Evolutionary conservation across 1,284 basidiomycete species (phyloP).

Genomic region (Fomitiporia mediterranea): DNA sequence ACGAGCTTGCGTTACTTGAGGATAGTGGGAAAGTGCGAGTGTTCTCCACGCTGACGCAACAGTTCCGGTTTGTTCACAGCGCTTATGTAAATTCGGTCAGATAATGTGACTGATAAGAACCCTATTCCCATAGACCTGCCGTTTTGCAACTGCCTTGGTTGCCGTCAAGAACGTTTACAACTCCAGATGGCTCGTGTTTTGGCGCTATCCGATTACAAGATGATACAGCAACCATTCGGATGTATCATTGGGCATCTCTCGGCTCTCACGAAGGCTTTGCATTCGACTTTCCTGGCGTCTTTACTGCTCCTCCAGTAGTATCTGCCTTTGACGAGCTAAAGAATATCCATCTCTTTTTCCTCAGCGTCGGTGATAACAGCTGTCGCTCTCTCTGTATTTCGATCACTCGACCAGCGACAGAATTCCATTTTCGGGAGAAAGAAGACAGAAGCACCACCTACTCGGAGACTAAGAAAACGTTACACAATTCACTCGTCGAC

Average conservation of each 20-base stretch:
- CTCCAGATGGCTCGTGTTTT: constrained; percentile 52
- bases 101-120: too few species aligned
- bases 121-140: constrained; percentile 41
- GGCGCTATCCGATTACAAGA: constrained; percentile 30
- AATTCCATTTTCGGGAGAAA: constrained; percentile 48
- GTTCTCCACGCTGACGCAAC: constrained; percentile 46
- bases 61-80: constrained; percentile 39
- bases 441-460: constrained; percentile 24
- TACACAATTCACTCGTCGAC: constrained; percentile 50
- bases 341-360: constrained; percentile 38
- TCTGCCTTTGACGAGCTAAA: constrained; percentile 43
- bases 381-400: constrained; percentile 42
- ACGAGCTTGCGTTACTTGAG: constrained; percentile 48
- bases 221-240: constrained; percentile 27
- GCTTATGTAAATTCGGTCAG: too few species aligned
- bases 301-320: constrained; percentile 28
- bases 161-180: constrained; percentile 36
- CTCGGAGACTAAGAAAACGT: constrained; percentile 24
- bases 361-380: constrained; percentile 30
- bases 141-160: constrained; percentile 34
- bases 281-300: constrained; percentile 31
- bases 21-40: constrained; percentile 36
- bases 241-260: constrained; percentile 54
- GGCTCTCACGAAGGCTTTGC: constrained; percentile 44
- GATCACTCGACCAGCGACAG: constrained; percentile 50